Evolutionary conservation across 768 basidiomycete species (phyloP).

Genomic region (Candolleomyces aberdarensis): DNA sequence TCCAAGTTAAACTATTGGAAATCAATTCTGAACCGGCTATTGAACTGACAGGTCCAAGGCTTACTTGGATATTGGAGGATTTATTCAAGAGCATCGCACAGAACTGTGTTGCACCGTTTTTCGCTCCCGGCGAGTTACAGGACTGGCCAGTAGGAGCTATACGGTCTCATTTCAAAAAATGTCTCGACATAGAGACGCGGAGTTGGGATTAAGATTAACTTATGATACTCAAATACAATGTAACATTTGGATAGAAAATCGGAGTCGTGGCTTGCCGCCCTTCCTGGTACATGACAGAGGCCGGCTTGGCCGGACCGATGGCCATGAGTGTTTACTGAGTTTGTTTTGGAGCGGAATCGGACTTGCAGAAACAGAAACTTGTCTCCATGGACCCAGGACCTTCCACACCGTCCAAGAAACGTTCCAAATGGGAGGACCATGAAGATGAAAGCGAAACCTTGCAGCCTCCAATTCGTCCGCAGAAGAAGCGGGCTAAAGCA

Average conservation of each 20-base stretch:
- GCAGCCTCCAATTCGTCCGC: conserved; percentile 34
- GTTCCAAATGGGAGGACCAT: conserved; percentile 73
- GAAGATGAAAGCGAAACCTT: conserved; percentile 31
- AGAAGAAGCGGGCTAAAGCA: conserved; percentile 55
- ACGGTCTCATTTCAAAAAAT: conserved; percentile 58
- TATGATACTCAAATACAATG: not conserved
- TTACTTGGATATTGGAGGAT: conserved; percentile 79
- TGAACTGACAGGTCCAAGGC: conserved; percentile 81
- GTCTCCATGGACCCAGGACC: conserved; percentile 34
- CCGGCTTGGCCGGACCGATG: not conserved
- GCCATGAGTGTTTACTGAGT: not conserved
- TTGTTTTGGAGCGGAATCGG: not conserved
- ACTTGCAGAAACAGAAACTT: not conserved
- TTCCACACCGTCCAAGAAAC: conserved; percentile 62
- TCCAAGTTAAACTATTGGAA: conserved; percentile 78
- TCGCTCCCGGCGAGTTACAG: conserved; percentile 20
- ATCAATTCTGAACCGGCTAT: conserved; percentile 97
- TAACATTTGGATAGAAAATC: not conserved
- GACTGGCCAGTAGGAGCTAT: conserved; percentile 53
- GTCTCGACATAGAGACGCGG: conserved; percentile 57
- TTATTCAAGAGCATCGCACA: conserved; percentile 71
- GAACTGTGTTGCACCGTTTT: conserved; percentile 71
- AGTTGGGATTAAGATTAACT: conserved; percentile 8
- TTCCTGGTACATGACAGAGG: not conserved
- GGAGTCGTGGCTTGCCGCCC: not conserved